Evolutionary conservation across 495 filamentous ascomycete species (phyloP).

Genomic region (Penicillium silybi): DNA sequence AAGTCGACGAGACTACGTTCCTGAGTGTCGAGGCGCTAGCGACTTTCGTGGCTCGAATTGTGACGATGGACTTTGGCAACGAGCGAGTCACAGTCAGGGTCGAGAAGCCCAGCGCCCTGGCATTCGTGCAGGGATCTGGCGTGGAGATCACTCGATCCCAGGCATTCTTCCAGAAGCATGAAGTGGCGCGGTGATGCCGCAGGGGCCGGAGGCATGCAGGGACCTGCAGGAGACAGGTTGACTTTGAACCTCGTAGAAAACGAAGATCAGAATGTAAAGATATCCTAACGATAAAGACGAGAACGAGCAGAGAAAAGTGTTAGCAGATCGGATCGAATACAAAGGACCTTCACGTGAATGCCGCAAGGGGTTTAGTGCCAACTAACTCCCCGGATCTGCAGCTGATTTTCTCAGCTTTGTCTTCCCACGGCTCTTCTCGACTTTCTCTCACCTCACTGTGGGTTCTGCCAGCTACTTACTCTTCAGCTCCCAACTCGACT

Average conservation of each 20-base stretch:
- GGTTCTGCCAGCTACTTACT: neutral
- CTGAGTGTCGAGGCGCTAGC: slow-evolving; percentile 56
- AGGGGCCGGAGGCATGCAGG: neutral
- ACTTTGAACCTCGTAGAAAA: neutral
- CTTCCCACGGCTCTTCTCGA: slow-evolving; percentile 1
- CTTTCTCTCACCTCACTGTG: neutral
- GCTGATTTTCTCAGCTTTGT: slow-evolving; percentile 16
- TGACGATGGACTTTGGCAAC: slow-evolving; percentile 49
- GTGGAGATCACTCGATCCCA: slow-evolving; percentile 53
- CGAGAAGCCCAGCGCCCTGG: slow-evolving; percentile 56
- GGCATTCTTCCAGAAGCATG: slow-evolving; percentile 41
- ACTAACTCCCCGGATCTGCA: slow-evolving; percentile 25
- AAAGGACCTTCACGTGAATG: slow-evolving; percentile 20
- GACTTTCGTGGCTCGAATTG: slow-evolving; percentile 49
- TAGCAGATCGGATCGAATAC: slow-evolving; percentile 2
- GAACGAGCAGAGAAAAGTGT: neutral
- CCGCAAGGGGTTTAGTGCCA: slow-evolving; percentile 18
- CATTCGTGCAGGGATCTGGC: slow-evolving; percentile 52
- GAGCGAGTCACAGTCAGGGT: slow-evolving; percentile 49
- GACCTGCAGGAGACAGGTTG: neutral
- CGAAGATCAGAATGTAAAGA: neutral
- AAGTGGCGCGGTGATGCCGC: slow-evolving; percentile 8
- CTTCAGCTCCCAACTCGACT: neutral
- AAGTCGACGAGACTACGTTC: slow-evolving; percentile 52
- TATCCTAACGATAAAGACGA: neutral